phyloP scores from a whole-genome alignment of 2,329 filamentous ascomycete genomes.

The Aspergillus versicolor region DNA sequence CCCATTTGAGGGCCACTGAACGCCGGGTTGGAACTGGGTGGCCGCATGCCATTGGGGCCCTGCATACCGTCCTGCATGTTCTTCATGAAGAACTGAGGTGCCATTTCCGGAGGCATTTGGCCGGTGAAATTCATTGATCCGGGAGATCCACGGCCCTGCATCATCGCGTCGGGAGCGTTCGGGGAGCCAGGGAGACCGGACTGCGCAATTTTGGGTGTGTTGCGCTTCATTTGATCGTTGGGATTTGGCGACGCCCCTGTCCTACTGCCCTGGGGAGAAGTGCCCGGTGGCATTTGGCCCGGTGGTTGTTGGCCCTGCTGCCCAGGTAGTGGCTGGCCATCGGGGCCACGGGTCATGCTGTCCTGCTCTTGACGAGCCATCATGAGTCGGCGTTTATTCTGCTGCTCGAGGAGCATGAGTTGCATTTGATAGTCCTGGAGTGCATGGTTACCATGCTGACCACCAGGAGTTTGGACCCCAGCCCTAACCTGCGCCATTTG shows the following conservation, averaged over 20 bases:
- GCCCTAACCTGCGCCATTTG: conserved; percentile 53
- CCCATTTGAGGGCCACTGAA: conserved; percentile 44
- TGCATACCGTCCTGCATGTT: conserved; percentile 45
- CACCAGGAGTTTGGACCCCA: conserved; percentile 41
- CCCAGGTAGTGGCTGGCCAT: conserved; percentile 49
- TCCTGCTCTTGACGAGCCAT: conserved; percentile 69
- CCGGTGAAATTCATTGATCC: conserved; percentile 57
- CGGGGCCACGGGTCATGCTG: conserved; percentile 52
- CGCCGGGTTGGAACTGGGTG: conserved; percentile 54
- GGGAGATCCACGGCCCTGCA: conserved; percentile 59
- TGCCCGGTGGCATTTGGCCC: conserved; percentile 49
- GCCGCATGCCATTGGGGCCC: conserved; percentile 57
- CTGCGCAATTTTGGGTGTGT: conserved; percentile 60
- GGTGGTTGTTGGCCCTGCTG: conserved; percentile 27
- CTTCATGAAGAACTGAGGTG: conserved; percentile 44
- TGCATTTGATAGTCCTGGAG: conserved; percentile 71
- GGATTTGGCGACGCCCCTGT: conserved; percentile 61
- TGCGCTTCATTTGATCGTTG: conserved; percentile 62
- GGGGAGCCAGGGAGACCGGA: conserved; percentile 58
- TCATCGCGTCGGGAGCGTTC: conserved; percentile 57
- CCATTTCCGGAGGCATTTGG: conserved; percentile 52
- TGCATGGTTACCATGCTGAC: conserved; percentile 57
- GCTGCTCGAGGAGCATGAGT: conserved; percentile 66
- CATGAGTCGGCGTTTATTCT: conserved; percentile 66
- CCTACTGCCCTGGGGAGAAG: conserved; percentile 58